Conservation (phyloP, 202 grass and related monocot species). For the Digitaria exilis region DNA sequence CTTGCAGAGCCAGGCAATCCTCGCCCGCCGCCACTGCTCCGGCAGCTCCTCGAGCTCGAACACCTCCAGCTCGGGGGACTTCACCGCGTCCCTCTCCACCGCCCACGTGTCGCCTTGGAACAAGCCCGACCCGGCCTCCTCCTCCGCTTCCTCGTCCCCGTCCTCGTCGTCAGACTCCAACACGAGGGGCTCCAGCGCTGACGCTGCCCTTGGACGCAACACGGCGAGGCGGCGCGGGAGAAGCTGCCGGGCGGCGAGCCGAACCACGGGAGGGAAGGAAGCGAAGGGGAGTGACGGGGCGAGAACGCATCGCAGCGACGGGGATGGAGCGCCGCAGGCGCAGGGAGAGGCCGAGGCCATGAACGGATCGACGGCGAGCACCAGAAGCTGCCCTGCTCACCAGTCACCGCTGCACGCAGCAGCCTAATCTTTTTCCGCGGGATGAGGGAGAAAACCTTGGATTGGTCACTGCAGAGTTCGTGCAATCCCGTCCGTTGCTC, state of each 20-base stretch:
- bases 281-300: conserved; percentile 33
- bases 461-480: background rate
- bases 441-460: background rate
- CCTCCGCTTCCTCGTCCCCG: no score
- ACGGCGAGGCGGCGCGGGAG: conserved; percentile 21
- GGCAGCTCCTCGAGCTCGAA: conserved; percentile 85
- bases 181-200: conserved; percentile 36
- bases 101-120: conserved; percentile 54
- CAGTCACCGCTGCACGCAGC: conserved; percentile 17
- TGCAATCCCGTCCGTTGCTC: conserved; percentile 29
- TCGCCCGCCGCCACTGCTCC: conserved; percentile 91
- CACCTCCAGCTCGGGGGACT: conserved; percentile 71
- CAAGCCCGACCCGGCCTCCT: conserved; percentile 17
- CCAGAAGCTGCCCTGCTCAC: conserved; percentile 17
- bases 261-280: conserved; percentile 25
- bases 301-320: conserved; percentile 36
- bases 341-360: conserved; percentile 38
- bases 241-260: conserved; percentile 26
- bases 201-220: conserved; percentile 25
- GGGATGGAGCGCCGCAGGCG: conserved; percentile 40
- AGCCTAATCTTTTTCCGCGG: conserved; percentile 40
- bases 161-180: conserved; percentile 37
- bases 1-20: conserved; percentile 98
- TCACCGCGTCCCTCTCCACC: conserved; percentile 56
- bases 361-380: conserved; percentile 19